Evolutionary conservation across 257 asterid species (phyloP).

Genomic region (Cynanchum wilfordii): DNA sequence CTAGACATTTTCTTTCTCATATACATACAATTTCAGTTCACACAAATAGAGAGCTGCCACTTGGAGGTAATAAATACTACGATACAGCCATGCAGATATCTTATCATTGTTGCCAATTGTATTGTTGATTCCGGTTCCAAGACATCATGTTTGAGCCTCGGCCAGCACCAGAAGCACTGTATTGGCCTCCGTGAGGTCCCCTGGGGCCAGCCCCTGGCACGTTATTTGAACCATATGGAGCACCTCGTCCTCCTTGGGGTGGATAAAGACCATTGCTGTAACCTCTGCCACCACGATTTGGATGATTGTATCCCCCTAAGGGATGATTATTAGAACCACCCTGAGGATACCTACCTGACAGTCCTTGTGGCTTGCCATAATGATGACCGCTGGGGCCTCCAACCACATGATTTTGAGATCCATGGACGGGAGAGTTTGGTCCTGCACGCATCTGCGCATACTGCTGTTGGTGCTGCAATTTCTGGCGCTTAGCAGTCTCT

Average conservation of each 20-base stretch:
- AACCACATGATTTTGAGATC: slow-evolving; percentile 53
- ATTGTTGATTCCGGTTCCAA: slow-evolving; percentile 77
- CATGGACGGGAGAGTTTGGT: slow-evolving; percentile 45
- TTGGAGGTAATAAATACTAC: no score
- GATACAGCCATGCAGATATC: no score
- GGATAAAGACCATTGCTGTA: slow-evolving; percentile 70
- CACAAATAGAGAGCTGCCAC: no score
- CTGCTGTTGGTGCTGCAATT: slow-evolving; percentile 64
- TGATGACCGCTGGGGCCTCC: slow-evolving; percentile 67
- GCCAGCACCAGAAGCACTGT: slow-evolving; percentile 67
- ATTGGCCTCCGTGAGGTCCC: slow-evolving; percentile 64
- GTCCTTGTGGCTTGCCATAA: slow-evolving; percentile 67
- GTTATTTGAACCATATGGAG: slow-evolving; percentile 54
- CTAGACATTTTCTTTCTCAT: no score
- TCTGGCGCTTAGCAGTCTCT: slow-evolving; percentile 72
- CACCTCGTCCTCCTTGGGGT: slow-evolving; percentile 82
- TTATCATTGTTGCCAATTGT: slow-evolving; percentile 88
- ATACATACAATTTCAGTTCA: no score
- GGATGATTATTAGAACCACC: slow-evolving; percentile 74
- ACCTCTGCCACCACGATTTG: slow-evolving; percentile 65
- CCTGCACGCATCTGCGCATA: slow-evolving; percentile 65
- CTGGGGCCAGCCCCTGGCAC: slow-evolving; percentile 56
- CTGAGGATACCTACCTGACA: slow-evolving; percentile 71
- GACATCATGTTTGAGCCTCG: slow-evolving; percentile 68
- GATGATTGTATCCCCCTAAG: slow-evolving; percentile 65